phyloP scores from a whole-genome alignment of 2,329 filamentous ascomycete genomes.

The Aspergillus tubingensis region DNA sequence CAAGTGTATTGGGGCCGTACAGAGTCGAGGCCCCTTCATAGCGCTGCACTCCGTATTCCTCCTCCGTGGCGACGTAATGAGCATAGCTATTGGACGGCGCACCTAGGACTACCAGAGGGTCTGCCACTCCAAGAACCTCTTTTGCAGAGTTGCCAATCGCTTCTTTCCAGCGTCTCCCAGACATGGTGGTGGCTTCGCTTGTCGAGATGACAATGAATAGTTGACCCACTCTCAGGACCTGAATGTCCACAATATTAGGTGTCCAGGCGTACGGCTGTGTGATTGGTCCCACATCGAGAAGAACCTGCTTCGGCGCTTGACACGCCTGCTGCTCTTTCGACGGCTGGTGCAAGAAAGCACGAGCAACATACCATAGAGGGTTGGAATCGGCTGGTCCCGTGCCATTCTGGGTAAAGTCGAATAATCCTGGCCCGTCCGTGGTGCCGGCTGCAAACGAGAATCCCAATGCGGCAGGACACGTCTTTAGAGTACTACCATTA shows the following conservation, averaged over 20 bases:
- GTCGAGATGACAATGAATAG: constrained; percentile 81
- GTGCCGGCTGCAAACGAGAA: constrained; percentile 94
- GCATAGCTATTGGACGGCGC: constrained; percentile 90
- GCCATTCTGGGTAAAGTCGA: constrained; percentile 90
- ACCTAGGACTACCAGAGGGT: constrained; percentile 77
- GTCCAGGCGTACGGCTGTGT: constrained; percentile 79
- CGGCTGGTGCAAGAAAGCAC: constrained; percentile 70
- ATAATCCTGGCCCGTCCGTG: constrained; percentile 84
- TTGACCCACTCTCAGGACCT: constrained; percentile 80
- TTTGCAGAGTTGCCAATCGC: constrained; percentile 62
- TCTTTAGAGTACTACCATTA: constrained; percentile 65
- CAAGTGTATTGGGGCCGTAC: constrained; percentile 77
- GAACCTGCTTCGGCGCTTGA: constrained; percentile 78
- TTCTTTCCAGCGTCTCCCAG: constrained; percentile 80
- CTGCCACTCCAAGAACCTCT: constrained; percentile 51
- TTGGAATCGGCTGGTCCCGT: constrained; percentile 70
- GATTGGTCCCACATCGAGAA: constrained; percentile 87
- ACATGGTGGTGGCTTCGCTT: constrained; percentile 90
- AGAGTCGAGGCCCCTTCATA: constrained; percentile 96
- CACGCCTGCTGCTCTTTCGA: constrained; percentile 70
- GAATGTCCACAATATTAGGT: constrained; percentile 88
- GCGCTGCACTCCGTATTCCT: constrained; percentile 81
- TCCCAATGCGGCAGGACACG: constrained; percentile 84
- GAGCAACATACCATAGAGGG: constrained; percentile 78
- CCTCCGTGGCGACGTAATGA: constrained; percentile 75